Conservation (phyloP, 306 rosid species). For the Fagus crenata region DNA sequence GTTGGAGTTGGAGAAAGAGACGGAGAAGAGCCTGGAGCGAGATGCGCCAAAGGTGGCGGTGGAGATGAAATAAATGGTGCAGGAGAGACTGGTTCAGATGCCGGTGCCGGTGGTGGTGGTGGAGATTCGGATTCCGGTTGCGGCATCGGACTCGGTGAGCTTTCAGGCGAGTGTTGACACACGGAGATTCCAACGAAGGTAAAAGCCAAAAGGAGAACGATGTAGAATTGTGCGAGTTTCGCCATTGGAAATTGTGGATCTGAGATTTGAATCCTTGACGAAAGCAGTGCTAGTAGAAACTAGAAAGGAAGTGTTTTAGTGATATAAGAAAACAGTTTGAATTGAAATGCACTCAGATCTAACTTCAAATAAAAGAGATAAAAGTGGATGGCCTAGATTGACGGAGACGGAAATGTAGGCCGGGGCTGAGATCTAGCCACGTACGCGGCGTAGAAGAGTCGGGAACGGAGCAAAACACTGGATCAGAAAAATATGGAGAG, state of each 20-base stretch:
- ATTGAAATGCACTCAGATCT: too few relatives aligned
- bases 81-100: slow-evolving; percentile 1
- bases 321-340: not conserved
- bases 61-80: slow-evolving; percentile 18
- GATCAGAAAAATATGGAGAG: slow-evolving; percentile 16
- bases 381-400: slow-evolving; percentile 39
- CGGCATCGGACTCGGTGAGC: slow-evolving; percentile 41
- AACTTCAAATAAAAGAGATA: not conserved
- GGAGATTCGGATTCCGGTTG: slow-evolving; percentile 17
- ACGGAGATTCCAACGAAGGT: slow-evolving; percentile 26
- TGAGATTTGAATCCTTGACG: slow-evolving; percentile 6
- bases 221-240: slow-evolving; percentile 18
- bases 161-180: slow-evolving; percentile 32
- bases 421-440: slow-evolving; percentile 20
- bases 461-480: slow-evolving; percentile 17
- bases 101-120: slow-evolving; percentile 17
- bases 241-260: slow-evolving; percentile 54
- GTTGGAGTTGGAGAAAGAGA: slow-evolving; percentile 27
- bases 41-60: slow-evolving; percentile 33
- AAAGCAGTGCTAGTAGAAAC: not conserved
- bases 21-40: slow-evolving; percentile 33
- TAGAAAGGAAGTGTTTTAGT: too few relatives aligned
- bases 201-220: slow-evolving; percentile 29
- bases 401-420: slow-evolving; percentile 7
- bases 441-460: slow-evolving; percentile 17